These are phyloP conservation scores for Colletotrichum karsti DNA, from an alignment of 2,329 filamentous ascomycete species.

Conservation along the genomic window DNA sequence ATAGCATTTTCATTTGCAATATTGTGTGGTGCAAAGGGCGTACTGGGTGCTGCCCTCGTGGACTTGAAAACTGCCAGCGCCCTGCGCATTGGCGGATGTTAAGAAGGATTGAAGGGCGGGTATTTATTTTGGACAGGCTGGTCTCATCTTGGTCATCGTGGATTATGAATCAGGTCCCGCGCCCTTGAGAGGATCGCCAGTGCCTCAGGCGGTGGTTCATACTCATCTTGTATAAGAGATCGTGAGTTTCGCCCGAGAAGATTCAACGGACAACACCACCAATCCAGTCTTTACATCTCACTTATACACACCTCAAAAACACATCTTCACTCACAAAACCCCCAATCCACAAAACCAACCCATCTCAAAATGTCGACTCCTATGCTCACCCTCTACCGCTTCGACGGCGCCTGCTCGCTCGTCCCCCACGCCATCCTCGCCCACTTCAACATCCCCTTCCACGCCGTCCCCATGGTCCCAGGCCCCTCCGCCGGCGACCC, in stretches of 20 bases:
- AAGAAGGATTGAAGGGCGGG: too few species aligned
- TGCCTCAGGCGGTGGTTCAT: not conserved
- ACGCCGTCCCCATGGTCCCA: constrained; percentile 29
- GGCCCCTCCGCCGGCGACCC: not conserved
- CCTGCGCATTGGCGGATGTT: too few species aligned
- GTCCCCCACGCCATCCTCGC: constrained; percentile 39
- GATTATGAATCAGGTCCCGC: not conserved
- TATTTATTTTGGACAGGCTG: too few species aligned
- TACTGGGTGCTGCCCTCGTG: too few species aligned
- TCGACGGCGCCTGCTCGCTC: constrained; percentile 39
- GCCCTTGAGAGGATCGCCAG: not conserved
- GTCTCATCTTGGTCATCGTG: not conserved
- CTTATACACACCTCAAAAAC: not conserved
- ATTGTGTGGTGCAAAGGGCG: not conserved
- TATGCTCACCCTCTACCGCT: constrained; percentile 38
- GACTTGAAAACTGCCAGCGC: not conserved
- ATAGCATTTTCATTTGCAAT: not conserved
- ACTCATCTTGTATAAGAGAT: too few species aligned
- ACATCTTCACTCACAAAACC: not conserved
- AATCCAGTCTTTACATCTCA: not conserved
- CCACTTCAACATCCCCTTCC: constrained; percentile 38
- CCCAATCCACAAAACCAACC: not conserved
- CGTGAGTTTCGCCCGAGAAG: too few species aligned
- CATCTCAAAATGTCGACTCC: constrained; percentile 22
- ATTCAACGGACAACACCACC: too few species aligned